Base-by-base conservation (phyloP, 1,139 yeast species). In the Hanseniaspora uvarum region DNA sequence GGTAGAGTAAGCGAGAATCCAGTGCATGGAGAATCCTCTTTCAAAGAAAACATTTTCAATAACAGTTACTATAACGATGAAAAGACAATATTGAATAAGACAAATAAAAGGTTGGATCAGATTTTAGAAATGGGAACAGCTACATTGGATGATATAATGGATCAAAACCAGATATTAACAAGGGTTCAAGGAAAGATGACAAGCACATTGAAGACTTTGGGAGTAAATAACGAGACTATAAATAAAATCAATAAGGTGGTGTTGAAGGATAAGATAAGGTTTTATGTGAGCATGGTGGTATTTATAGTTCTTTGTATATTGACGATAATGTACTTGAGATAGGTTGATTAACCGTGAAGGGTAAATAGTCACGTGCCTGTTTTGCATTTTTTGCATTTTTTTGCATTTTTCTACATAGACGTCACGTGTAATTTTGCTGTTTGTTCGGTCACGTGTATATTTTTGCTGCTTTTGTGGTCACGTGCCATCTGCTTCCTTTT, bases 41-140 rank as follows among this genome's bases (percentile, higher is more conserved):
- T 69, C 34, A 64, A 65, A 7, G 60, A 56, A 19, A 19, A 46
- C 79, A 65, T 78, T 73, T 58, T 48, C 19, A 44, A 26, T 26
- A 84, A 85, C 56, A 94, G 94, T 0, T 69, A 86, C 55, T 72
- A 77, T 57, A 77, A 81, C 58, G 96, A 88, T 64, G 75, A 75
- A 39, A 77, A 77, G 21, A 40, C 53, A 54, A 76, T 83, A 8
- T 72, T 92, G 55, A 75, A 77, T 28, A 72, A 86, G 56, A 88
- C 95, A 0, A 81, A 85, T 34, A 81, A 80, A 56, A 95, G 86
- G 64, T 70, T 92, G 59, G 98, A 92, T 65, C 88, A 86, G 59
- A 87, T 92, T 49, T 69, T 92, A 53, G 96, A 86, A 63, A 83
- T 87, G 81, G 97, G 96, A 1, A 80, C 84, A 58, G 78, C 79